These are phyloP conservation scores for Pestalotiopsis fici DNA, from an alignment of 2,329 filamentous ascomycete species.

Conservation along the genomic window DNA sequence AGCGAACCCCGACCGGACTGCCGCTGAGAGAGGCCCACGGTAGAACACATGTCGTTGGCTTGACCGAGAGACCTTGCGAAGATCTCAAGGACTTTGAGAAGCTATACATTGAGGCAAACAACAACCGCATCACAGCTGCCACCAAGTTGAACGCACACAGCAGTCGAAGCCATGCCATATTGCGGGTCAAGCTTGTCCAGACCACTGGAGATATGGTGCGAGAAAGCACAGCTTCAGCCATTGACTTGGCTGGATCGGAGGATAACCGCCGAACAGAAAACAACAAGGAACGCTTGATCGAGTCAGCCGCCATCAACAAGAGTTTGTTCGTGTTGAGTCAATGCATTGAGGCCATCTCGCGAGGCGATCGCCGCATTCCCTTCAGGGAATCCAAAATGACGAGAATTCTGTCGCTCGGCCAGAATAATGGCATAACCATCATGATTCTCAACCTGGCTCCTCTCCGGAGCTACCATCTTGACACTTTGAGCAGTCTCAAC, in stretches of 20 bases:
- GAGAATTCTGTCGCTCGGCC: slow-evolving; percentile 84
- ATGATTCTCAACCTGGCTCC: slow-evolving; percentile 97
- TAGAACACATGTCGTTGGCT: slow-evolving; percentile 82
- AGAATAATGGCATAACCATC: slow-evolving; percentile 92
- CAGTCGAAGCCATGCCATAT: slow-evolving; percentile 84
- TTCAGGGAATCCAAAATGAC: slow-evolving; percentile 98
- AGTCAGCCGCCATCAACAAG: slow-evolving; percentile 97
- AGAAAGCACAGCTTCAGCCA: slow-evolving; percentile 86
- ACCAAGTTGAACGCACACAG: slow-evolving; percentile 94
- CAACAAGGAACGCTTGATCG: slow-evolving; percentile 86
- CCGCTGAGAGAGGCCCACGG: slow-evolving; percentile 83
- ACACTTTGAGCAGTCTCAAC: slow-evolving; percentile 90
- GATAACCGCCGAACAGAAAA: slow-evolving; percentile 95
- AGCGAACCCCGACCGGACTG: slow-evolving; percentile 77
- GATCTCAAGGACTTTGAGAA: slow-evolving; percentile 88
- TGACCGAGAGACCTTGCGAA: slow-evolving; percentile 80
- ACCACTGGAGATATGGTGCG: slow-evolving; percentile 66
- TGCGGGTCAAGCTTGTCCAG: slow-evolving; percentile 86
- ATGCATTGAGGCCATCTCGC: slow-evolving; percentile 91
- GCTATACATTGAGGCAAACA: slow-evolving; percentile 89
- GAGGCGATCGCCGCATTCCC: slow-evolving; percentile 75
- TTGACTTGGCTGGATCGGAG: slow-evolving; percentile 93
- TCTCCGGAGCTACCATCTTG: slow-evolving; percentile 87
- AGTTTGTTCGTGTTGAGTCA: slow-evolving; percentile 92
- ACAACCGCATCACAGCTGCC: slow-evolving; percentile 83